Conservation (phyloP, 805 yeast species). For the Ogataea philodendri region DNA sequence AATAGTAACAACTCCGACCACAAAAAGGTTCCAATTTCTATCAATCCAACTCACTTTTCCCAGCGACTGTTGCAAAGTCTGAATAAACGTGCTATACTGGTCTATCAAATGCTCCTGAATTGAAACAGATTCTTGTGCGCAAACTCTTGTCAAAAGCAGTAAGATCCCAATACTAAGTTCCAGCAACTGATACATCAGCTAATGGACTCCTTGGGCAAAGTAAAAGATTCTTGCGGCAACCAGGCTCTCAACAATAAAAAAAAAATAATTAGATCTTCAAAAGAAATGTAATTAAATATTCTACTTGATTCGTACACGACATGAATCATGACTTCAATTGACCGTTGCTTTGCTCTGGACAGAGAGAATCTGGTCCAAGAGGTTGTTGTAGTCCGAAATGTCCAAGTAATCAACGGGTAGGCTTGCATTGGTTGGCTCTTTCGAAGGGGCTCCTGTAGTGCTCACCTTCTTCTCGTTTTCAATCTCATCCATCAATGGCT, state of each 20-base stretch:
- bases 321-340: slow-evolving; percentile 2
- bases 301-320: slow-evolving; percentile 21
- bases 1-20: slow-evolving; percentile 19
- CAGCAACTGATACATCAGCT: slow-evolving; percentile 11
- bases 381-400: slow-evolving; percentile 17
- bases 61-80: slow-evolving; percentile 3
- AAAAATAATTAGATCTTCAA: slow-evolving; percentile 1
- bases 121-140: neutral
- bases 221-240: neutral
- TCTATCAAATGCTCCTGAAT: slow-evolving; percentile 2
- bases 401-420: slow-evolving; percentile 2
- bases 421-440: slow-evolving; percentile 1
- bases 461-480: slow-evolving; percentile 19
- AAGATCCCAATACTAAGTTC: slow-evolving; percentile 1
- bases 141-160: neutral
- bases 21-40: slow-evolving; percentile 20
- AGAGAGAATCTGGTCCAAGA: slow-evolving; percentile 25
- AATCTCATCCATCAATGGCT: slow-evolving; percentile 63
- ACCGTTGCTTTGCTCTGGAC: slow-evolving; percentile 6
- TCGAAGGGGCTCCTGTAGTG: neutral
- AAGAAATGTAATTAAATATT: slow-evolving; percentile 12
- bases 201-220: neutral
- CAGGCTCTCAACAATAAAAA: slow-evolving; percentile 1
- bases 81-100: slow-evolving; percentile 2
- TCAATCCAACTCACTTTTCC: slow-evolving; percentile 14